A percentile compares a stretch with the other conserved stretches of the same genome.
Evolutionary conservation across 495 filamentous ascomycete genomes (phyloP).

Genomic region (Chaetomium cochliodes): DNA sequence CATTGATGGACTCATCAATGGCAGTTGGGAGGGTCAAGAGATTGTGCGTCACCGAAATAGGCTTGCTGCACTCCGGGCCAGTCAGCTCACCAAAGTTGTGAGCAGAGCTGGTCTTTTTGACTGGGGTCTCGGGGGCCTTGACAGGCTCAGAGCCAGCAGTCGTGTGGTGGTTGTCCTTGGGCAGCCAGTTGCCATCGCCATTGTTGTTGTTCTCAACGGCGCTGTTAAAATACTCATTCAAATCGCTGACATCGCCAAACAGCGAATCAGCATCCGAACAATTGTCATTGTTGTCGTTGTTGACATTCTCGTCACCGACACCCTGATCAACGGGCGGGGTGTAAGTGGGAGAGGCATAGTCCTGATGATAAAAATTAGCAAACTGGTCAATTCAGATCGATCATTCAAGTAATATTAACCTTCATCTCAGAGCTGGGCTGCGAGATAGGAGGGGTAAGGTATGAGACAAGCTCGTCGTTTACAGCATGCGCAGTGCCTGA

Average conservation of each 20-base stretch:
- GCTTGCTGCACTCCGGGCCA: neutral
- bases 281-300: neutral
- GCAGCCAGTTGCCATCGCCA: neutral
- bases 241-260: slow-evolving; percentile 3
- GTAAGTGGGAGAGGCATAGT: neutral
- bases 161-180: neutral
- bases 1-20: neutral
- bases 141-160: neutral
- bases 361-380: slow-evolving; percentile 3
- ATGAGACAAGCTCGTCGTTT: neutral
- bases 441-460: neutral
- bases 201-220: neutral
- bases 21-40: slow-evolving; percentile 1
- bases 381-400: neutral
- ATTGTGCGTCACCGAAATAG: neutral
- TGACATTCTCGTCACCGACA: neutral
- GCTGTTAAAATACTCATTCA: neutral
- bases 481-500: slow-evolving; percentile 16
- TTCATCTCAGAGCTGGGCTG: neutral
- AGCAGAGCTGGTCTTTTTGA: neutral
- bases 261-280: slow-evolving; percentile 14
- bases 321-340: neutral
- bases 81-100: neutral
- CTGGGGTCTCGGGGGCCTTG: neutral
- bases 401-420: neutral